Conservation (phyloP, 352 stramenopile genomes). For the Blastocystis sp. region DNA sequence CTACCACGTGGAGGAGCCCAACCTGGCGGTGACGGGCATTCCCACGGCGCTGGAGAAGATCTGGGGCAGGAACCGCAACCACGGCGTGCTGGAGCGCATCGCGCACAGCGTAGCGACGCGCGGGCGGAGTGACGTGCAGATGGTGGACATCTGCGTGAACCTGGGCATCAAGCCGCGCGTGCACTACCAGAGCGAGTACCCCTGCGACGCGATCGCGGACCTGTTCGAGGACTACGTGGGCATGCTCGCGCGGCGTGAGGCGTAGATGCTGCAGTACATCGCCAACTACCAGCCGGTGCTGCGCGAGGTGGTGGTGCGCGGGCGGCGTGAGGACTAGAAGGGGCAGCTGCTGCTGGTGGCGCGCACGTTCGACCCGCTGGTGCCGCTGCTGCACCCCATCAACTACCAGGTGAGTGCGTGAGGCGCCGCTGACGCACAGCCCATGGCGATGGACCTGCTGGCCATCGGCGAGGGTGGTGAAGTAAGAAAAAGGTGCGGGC, state of each 20-base stretch:
- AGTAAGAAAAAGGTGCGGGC: background rate
- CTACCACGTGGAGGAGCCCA: constrained; percentile 40
- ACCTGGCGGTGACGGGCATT: constrained; percentile 14
- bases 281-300: constrained; percentile 2
- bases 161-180: constrained; percentile 42
- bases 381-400: constrained; percentile 35
- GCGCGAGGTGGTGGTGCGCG: background rate
- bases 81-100: background rate
- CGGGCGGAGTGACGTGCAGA: background rate
- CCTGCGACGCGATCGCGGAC: constrained; percentile 20
- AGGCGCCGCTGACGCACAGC: background rate
- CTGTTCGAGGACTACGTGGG: background rate
- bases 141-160: constrained; percentile 40
- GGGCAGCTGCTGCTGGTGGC: constrained; percentile 15
- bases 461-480: constrained; percentile 36
- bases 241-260: background rate
- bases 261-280: constrained; percentile 30
- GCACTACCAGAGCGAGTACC: constrained; percentile 17
- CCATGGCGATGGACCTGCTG: constrained; percentile 15
- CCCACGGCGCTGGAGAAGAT: constrained; percentile 18
- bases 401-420: constrained; percentile 14
- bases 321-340: background rate
- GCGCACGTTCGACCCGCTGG: constrained; percentile 14
- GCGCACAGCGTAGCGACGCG: background rate
- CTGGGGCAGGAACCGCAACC: background rate